Conservation (phyloP, 148 eudicot species). For the Rhododendron griersonianum region DNA sequence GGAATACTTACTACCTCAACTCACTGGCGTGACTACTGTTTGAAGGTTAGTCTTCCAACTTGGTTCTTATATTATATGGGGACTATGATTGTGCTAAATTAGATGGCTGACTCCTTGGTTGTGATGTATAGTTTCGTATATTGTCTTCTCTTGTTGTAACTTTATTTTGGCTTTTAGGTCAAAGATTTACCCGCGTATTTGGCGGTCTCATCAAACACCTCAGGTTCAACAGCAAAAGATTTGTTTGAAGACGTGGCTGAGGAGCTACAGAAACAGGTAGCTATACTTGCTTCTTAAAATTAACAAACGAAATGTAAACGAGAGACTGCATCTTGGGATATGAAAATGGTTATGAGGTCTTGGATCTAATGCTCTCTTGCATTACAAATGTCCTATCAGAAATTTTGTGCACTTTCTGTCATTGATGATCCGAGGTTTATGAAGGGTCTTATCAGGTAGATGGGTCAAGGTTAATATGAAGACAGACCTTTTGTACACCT, state of each 20-base stretch:
- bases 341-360: background rate
- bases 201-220: constrained; percentile 81
- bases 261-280: constrained; percentile 86
- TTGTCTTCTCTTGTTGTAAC: constrained; percentile 9
- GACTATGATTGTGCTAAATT: background rate
- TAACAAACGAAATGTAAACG: background rate
- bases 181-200: constrained; percentile 77
- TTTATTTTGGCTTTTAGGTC: constrained; percentile 46
- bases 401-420: background rate
- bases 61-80: background rate
- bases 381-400: background rate
- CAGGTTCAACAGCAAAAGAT: constrained; percentile 87
- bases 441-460: background rate
- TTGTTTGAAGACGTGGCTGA: constrained; percentile 89
- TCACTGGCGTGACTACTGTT: constrained; percentile 83
- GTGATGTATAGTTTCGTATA: background rate
- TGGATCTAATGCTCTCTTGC: background rate
- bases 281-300: background rate
- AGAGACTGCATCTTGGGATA: background rate
- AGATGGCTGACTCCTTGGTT: background rate
- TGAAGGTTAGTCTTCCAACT: constrained; percentile 47
- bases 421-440: background rate
- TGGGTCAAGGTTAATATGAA: background rate
- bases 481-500: background rate
- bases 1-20: constrained; percentile 66